Evolutionary conservation across 2,329 filamentous ascomycete species (phyloP), one percentile per base, ranked within the genome.

Genomic region (Sporothrix protearum): DNA sequence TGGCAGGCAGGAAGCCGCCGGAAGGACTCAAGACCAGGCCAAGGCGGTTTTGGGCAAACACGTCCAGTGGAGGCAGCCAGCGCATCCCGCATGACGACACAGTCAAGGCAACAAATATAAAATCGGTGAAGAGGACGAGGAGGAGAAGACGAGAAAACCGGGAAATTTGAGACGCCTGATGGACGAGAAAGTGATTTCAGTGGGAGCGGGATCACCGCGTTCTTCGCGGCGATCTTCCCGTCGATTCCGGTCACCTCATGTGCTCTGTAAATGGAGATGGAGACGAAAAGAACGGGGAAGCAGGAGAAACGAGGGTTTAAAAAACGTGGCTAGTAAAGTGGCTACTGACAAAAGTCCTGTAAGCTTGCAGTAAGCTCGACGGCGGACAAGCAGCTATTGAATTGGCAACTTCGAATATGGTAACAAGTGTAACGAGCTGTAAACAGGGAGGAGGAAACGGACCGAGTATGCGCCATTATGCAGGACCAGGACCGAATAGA

Each of bases 311-410:
- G 42, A 47, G 42, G 4, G 14, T 47, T 47, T 6, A 47, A 61
- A 61, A 61, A 63, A 63, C 33, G 57, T 63, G 57, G 57, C 57
- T 25, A 63, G 36, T 39, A 63, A 42, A 63, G 57, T 63, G 57
- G 33, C 33, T 61, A 39, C 25, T 61, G 14, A 39, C 30, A 16
- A 42, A 42, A 42, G 57, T 42, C 33, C 22, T 47, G 39, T 39
- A 64, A 22, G 57, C 57, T 61, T 39, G 53, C 19, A 22, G 8
- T 16, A 61, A 42, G 57, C n/a, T 61, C 57, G 57, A 61, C 57
- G 57, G 42, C 57, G 57, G 57, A 42, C 25, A 12, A 47, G 22
- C 22, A 14, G 10, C 57, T 25, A 42, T n/a, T 22, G 57, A 39
- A 22, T 61, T 39, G 33, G 22, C 33, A 10, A 61, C 8, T n/a